A percentile compares a stretch with the other conserved stretches of the same genome.
These are phyloP conservation scores for Teratosphaeria zuluensis DNA, from an alignment of 2,329 filamentous ascomycete genomes.

Conservation along the genomic window DNA sequence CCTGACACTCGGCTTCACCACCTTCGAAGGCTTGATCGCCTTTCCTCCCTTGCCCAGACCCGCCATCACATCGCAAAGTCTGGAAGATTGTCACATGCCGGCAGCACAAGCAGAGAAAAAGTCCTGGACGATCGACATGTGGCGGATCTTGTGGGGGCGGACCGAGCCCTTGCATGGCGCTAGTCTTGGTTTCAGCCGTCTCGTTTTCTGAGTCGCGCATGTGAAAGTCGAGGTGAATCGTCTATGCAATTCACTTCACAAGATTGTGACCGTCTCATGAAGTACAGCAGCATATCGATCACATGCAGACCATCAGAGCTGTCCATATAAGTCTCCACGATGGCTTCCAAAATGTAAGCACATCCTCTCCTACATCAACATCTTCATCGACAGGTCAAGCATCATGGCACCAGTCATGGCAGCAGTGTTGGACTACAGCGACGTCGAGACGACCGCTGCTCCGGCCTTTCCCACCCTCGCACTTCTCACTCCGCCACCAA, in stretches of 20 bases:
- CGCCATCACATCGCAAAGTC: conserved; percentile 29
- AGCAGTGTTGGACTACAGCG: background rate
- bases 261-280: background rate
- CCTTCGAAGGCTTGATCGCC: conserved; percentile 21
- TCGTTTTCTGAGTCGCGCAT: background rate
- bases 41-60: conserved; percentile 22
- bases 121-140: background rate
- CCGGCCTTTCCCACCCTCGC: background rate
- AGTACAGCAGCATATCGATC: background rate
- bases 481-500: background rate
- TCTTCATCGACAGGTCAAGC: background rate
- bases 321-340: background rate
- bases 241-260: background rate
- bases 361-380: background rate
- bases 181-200: background rate
- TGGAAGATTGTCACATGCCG: background rate
- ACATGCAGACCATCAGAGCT: background rate
- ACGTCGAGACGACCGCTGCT: background rate
- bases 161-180: background rate
- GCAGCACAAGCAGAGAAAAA: background rate
- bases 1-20: conserved; percentile 52
- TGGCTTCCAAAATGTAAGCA: conserved; percentile 49
- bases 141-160: conserved; percentile 1
- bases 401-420: background rate
- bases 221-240: background rate